Percentiles rank a stretch among this genome's conserved stretches.
These are phyloP conservation scores for Cicer arietinum DNA, from an alignment of 306 rosid genomes.

Conservation along the genomic window DNA sequence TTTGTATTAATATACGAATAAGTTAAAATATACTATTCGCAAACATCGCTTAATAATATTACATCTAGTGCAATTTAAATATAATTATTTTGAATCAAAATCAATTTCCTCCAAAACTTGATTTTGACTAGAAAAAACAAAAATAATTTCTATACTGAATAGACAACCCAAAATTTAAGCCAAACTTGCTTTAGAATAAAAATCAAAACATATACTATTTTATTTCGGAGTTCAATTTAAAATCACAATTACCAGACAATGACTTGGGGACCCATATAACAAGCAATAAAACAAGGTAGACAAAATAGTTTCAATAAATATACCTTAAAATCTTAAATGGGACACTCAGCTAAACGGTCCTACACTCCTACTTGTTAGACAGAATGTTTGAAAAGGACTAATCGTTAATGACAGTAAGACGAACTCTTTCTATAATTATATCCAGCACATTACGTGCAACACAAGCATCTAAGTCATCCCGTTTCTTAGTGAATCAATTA, in stretches of 20 bases:
- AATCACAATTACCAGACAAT: background rate
- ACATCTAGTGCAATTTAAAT: too few relatives aligned
- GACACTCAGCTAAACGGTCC: slow-evolving; percentile 15
- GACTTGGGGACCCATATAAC: slow-evolving; percentile 27
- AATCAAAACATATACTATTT: background rate
- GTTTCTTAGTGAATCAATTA: slow-evolving; percentile 11
- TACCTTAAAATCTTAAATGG: background rate
- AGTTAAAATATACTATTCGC: too few relatives aligned
- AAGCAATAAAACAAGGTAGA: slow-evolving; percentile 31
- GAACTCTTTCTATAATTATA: slow-evolving; percentile 18
- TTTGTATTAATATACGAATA: too few relatives aligned
- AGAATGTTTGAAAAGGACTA: slow-evolving; percentile 1
- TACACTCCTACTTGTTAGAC: background rate
- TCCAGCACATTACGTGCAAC: slow-evolving; percentile 19
- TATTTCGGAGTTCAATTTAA: background rate
- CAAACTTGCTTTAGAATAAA: background rate
- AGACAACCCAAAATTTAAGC: background rate
- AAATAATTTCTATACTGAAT: background rate
- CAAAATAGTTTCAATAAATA: background rate
- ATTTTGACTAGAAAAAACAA: background rate
- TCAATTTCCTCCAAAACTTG: too few relatives aligned
- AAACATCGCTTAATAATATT: too few relatives aligned
- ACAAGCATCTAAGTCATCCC: background rate
- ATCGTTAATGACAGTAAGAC: background rate
- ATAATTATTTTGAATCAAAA: too few relatives aligned